Percentiles rank a stretch among this genome's conserved stretches.
Evolutionary conservation across 2,329 filamentous ascomycete species (phyloP).

Genomic region (Lachnellula suecica): DNA sequence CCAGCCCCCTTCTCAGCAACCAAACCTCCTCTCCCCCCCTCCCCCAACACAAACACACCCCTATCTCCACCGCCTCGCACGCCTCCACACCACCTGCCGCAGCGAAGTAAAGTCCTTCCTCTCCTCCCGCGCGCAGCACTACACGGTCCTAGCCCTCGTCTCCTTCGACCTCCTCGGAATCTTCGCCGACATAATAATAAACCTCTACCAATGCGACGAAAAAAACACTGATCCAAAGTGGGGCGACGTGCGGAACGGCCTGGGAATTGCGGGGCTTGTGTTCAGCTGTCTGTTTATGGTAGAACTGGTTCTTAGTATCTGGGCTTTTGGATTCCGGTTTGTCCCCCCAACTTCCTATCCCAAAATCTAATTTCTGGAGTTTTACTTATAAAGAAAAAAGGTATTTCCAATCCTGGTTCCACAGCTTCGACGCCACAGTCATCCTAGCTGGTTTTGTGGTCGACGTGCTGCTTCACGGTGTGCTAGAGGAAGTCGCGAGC

Average conservation of each 20-base stretch:
- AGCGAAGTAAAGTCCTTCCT: slow-evolving; percentile 31
- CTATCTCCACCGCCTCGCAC: background rate
- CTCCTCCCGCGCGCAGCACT: slow-evolving; percentile 47
- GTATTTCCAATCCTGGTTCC: slow-evolving; percentile 59
- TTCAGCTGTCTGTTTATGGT: slow-evolving; percentile 65
- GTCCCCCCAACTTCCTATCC: background rate
- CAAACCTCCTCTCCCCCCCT: background rate
- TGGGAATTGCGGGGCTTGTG: slow-evolving; percentile 53
- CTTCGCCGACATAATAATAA: slow-evolving; percentile 51
- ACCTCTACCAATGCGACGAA: slow-evolving; percentile 47
- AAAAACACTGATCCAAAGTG: slow-evolving; percentile 26
- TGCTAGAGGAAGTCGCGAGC: slow-evolving; percentile 62
- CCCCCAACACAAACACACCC: background rate
- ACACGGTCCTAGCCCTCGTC: slow-evolving; percentile 47
- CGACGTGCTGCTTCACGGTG: slow-evolving; percentile 59
- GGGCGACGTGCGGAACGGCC: slow-evolving; percentile 38
- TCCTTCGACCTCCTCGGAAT: slow-evolving; percentile 50
- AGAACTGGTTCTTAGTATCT: slow-evolving; percentile 58
- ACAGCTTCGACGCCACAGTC: slow-evolving; percentile 62
- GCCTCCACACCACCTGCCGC: slow-evolving; percentile 13
- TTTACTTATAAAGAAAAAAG: slow-evolving; percentile 34
- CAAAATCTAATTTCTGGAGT: background rate
- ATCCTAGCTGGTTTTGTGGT: slow-evolving; percentile 62
- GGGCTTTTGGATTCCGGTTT: slow-evolving; percentile 60
- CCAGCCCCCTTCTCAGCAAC: background rate